Evolutionary conservation across 2,329 filamentous ascomycete genomes (phyloP), one percentile per base, ranked within the genome.

Genomic region (Diaporthe eres): DNA sequence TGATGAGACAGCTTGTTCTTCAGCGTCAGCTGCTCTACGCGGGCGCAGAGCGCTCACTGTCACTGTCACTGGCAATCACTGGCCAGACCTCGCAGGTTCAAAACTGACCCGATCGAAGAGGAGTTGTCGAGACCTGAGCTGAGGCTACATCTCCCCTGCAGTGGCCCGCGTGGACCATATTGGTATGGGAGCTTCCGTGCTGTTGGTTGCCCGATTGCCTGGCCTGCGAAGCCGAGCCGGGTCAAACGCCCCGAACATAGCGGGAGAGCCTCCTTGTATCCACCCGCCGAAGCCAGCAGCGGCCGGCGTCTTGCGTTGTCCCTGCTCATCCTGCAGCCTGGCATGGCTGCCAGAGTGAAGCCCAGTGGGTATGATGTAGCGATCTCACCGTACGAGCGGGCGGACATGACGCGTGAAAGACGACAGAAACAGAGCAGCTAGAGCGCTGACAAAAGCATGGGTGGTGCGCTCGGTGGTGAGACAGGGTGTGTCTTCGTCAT

Each of bases 171-270:
- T 47, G 28, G 68, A 28, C 39, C 39, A 72, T 25, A 28, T 28
- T 37, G 51, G 31, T 22, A 70, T 58, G 75, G 63, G 63, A 51
- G 47, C 58, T 65, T 55, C 60, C 47, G 37, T 44, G 71, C 44
- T 39, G 44, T n/a, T 57, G 47, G 42, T 22, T 37, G 37, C 68
- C 37, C 72, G 57, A 72, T 74, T 74, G 58, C 72, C 67, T 44
- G 63, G 57, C 22, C 31, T 61, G 51, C 25, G 51, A 71, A 53
- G 51, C 61, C 55, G 70, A 74, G 60, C 47, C 72, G 65, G 72
- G 57, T 42, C 75, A 60, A 49, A 63, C 72, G 72, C 67, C 72
- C 72, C 75, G 72, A 68, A 42, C 42, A 39, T 67, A 53, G 75
- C 75, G 75, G 60, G 22, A 72, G 67, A 55, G 65, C n/a, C 49